Base-by-base conservation (phyloP, 768 basidiomycete genomes). In the Russula sp. region DNA sequence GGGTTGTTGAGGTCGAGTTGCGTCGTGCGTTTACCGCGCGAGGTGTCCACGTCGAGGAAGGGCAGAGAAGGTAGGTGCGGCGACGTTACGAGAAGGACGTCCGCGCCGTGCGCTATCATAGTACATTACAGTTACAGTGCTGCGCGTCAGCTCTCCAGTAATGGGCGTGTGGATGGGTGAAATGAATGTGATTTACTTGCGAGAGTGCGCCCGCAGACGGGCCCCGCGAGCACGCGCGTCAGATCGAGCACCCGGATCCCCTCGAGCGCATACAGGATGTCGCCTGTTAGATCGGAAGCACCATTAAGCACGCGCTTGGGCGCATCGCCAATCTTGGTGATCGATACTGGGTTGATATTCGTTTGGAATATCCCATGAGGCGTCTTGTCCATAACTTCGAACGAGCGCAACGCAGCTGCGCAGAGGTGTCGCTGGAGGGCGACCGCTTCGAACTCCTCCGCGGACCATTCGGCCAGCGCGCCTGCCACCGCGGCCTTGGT, bases 21-120 rank as follows among this genome's bases (percentile, higher is more conserved):
- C 0, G 84, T 79, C 0, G 84, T 84, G 46, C 84, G 80, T 71
- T 87, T 88, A 1, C 84, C 84, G 8, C 84, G 76, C 4, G 86
- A 84, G 0, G 84, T 87, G 54, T 86, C 85, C 13, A 76, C 67
- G 68, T 87, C 86, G 0, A 86, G 71, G 0, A 72, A 61, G 0
- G 85, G 85, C 2, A 84, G 72, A 0, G 77, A 72, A 0, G 85
- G 85, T 13, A 87, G 76, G 13, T 74, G 75, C 0, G 83, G 83
- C 0, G 84, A 85, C 13, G 84, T 84, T 38, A 87, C 70, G 30
- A 79, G 73, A 0, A 86, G 77, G 30, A 83, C 82, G 59, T 85
- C 83, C 1, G 84, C 84, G 5, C 84, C 85, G 63, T 84, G 80
- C 4, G 79, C 84, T 83, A 20, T 32, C 11, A 34, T 13, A 11